Percentiles rank a stretch among this genome's conserved stretches.
These are phyloP conservation scores for Bimuria novae-zelandiae DNA, from an alignment of 2,329 filamentous ascomycete species.

Conservation along the genomic window DNA sequence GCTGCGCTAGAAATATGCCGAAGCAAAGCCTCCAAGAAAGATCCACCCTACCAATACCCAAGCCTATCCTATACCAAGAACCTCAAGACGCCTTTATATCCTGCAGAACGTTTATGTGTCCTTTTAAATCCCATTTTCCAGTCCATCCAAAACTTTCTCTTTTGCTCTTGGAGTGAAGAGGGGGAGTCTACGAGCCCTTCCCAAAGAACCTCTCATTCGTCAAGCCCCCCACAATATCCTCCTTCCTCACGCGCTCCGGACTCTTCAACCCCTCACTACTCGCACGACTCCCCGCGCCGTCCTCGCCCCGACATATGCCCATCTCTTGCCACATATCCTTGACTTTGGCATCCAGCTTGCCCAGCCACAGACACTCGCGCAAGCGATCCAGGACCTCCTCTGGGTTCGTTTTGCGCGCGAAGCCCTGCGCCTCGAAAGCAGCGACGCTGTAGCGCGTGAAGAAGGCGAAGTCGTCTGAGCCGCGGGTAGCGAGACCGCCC, in stretches of 20 bases:
- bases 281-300: constrained; percentile 2
- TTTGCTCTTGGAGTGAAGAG: background rate
- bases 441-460: constrained; percentile 24
- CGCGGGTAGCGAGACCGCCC: constrained; percentile 31
- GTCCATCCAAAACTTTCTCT: background rate
- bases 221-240: constrained; percentile 13
- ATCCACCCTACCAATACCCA: too few relatives aligned
- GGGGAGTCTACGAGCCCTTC: background rate
- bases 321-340: constrained; percentile 9
- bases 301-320: constrained; percentile 7
- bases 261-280: constrained; percentile 1
- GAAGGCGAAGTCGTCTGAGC: constrained; percentile 17
- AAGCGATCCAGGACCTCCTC: constrained; percentile 23
- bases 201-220: constrained; percentile 12
- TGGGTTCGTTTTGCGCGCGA: constrained; percentile 11
- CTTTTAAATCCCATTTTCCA: background rate
- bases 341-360: background rate
- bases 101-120: too few relatives aligned
- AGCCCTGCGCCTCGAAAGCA: constrained; percentile 17
- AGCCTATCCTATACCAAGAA: too few relatives aligned
- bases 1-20: too few relatives aligned
- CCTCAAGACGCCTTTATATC: too few relatives aligned
- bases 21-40: too few relatives aligned
- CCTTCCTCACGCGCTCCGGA: constrained; percentile 6
- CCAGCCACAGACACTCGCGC: constrained; percentile 14